These are phyloP conservation scores for Papiliotrema laurentii DNA, from an alignment of 1,284 basidiomycete species.

Conservation along the genomic window DNA sequence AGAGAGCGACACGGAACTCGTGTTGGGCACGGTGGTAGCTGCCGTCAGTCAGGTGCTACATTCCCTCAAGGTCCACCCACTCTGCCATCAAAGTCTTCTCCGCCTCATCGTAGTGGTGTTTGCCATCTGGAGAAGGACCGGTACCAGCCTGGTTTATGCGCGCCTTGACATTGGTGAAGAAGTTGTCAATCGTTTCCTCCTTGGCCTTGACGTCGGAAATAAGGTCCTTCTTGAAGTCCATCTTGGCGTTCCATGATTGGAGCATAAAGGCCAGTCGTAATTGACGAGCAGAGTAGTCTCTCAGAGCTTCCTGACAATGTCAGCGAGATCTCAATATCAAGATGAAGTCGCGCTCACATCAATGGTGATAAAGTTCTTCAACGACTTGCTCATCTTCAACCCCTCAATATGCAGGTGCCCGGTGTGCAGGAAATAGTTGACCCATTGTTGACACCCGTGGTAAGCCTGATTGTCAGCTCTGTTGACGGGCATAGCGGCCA, in stretches of 20 bases:
- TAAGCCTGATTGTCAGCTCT: constrained; percentile 60
- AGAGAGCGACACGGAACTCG: constrained; percentile 82
- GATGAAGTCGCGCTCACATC: too few relatives aligned
- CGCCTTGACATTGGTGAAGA: constrained; percentile 84
- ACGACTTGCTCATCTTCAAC: constrained; percentile 97
- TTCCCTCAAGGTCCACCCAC: constrained; percentile 49
- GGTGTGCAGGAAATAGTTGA: constrained; percentile 98
- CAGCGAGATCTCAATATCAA: background rate
- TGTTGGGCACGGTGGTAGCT: constrained; percentile 73
- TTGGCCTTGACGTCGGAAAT: constrained; percentile 81
- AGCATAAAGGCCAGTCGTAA: constrained; percentile 90
- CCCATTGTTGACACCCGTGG: constrained; percentile 89
- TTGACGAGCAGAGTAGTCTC: constrained; percentile 80
- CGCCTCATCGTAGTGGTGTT: constrained; percentile 53
- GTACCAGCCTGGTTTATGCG: constrained; percentile 53
- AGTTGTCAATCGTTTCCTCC: constrained; percentile 89
- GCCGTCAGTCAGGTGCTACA: constrained; percentile 2
- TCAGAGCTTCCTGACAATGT: constrained; percentile 71
- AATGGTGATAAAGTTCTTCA: constrained; percentile 99
- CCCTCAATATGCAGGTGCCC: constrained; percentile 99
- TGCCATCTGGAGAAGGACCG: constrained; percentile 42
- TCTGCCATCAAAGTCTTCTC: constrained; percentile 63
- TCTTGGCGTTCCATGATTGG: constrained; percentile 85
- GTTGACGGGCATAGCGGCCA: background rate
- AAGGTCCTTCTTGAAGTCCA: constrained; percentile 89